Percentiles rank a stretch among this genome's conserved stretches.
phyloP scores from a whole-genome alignment of 106 monocot species.

The Phalaenopsis aphrodite region DNA sequence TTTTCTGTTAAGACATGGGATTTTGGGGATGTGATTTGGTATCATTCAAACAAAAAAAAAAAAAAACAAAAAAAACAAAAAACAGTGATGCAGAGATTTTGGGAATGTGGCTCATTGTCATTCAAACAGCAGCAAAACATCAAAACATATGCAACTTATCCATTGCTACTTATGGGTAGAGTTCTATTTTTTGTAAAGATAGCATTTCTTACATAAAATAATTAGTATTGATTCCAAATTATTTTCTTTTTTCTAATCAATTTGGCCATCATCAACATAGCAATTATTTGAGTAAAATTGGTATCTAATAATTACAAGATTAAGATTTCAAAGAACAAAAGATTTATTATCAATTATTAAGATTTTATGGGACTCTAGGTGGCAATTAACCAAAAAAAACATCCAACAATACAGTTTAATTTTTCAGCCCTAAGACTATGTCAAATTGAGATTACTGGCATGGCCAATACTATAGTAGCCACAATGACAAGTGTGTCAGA shows the following conservation, averaged over 20 bases:
- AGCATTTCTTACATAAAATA: neutral
- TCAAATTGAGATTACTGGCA: no score
- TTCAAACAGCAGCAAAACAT: neutral
- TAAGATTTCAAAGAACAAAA: no score
- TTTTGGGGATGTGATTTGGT: no score
- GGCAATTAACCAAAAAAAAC: no score
- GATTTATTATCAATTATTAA: no score
- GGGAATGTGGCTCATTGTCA: neutral
- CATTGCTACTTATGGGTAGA: neutral
- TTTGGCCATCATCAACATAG: neutral
- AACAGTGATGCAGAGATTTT: neutral
- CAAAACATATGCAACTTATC: neutral
- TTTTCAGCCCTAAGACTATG: no score
- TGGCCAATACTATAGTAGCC: no score
- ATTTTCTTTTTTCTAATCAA: neutral
- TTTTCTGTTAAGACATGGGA: neutral
- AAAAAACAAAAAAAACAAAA: neutral
- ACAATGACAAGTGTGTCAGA: no score
- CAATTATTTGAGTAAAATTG: neutral
- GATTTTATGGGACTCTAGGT: no score
- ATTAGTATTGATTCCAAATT: neutral
- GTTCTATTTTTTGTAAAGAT: neutral
- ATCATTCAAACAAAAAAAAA: no score
- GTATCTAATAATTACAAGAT: neutral
- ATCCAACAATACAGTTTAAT: no score